Percentiles rank a stretch among this genome's conserved stretches.
Evolutionary conservation across 2,329 filamentous ascomycete genomes (phyloP).

Genomic region (Fusarium miscanthi): DNA sequence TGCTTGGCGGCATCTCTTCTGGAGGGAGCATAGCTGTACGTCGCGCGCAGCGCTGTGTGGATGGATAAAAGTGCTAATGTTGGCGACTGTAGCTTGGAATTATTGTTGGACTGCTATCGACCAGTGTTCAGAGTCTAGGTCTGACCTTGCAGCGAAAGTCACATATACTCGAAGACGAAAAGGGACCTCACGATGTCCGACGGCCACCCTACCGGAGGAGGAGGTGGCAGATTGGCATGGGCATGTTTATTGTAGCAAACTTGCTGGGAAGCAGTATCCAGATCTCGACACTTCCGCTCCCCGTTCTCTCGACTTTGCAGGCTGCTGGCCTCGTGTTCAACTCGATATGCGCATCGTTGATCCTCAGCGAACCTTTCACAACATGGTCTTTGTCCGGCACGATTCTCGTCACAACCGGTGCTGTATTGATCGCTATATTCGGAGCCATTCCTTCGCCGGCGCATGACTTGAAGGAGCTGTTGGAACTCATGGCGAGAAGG

Average conservation of each 20-base stretch:
- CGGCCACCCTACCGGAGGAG: conserved; percentile 89
- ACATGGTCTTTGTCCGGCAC: conserved; percentile 93
- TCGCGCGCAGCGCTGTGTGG: conserved; percentile 25
- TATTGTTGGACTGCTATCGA: conserved; percentile 90
- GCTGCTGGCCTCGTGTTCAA: conserved; percentile 98
- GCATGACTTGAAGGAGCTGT: conserved; percentile 84
- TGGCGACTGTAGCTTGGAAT: conserved; percentile 78
- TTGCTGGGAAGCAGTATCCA: conserved; percentile 95
- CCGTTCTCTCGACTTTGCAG: conserved; percentile 93
- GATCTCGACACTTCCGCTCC: conserved; percentile 93
- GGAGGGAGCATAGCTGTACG: conserved; percentile 81
- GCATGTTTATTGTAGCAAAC: conserved; percentile 95
- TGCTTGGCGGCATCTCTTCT: conserved; percentile 80
- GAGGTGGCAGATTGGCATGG: conserved; percentile 97
- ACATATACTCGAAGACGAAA: conserved; percentile 97
- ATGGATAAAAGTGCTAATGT: conserved; percentile 33
- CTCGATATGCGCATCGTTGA: conserved; percentile 93
- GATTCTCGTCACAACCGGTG: conserved; percentile 85
- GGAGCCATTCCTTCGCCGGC: conserved; percentile 94
- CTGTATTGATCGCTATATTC: conserved; percentile 92
- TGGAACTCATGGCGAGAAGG: conserved; percentile 77
- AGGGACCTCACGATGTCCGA: conserved; percentile 79
- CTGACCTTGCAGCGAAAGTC: conserved; percentile 97
- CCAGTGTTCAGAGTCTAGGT: conserved; percentile 93
- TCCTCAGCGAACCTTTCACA: conserved; percentile 94